phyloP scores from a whole-genome alignment of 2,329 filamentous ascomycete species.

The Fusarium coffeatum region DNA sequence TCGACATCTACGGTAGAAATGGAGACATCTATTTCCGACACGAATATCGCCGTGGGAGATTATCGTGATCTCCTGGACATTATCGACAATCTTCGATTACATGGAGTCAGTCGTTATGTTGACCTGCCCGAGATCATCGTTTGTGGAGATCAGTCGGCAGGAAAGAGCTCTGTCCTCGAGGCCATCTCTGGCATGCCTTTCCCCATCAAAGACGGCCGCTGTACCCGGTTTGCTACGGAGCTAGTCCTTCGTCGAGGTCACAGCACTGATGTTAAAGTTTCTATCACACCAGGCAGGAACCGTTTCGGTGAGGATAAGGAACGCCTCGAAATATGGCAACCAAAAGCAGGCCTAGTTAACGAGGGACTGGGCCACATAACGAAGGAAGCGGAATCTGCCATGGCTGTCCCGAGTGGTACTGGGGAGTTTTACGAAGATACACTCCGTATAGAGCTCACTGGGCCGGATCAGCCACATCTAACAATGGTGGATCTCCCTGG shows the following conservation, averaged over 20 bases:
- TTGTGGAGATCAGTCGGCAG: conserved; percentile 70
- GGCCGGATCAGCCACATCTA: conserved; percentile 63
- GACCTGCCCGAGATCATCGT: conserved; percentile 62
- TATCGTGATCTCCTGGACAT: conserved; percentile 45
- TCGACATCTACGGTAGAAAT: not conserved
- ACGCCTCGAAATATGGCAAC: not conserved
- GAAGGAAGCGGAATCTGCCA: conserved; percentile 56
- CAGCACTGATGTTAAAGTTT: conserved; percentile 49
- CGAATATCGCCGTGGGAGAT: not conserved
- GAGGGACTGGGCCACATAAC: conserved; percentile 48
- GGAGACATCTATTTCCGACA: not conserved
- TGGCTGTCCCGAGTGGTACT: conserved; percentile 58
- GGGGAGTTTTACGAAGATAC: conserved; percentile 60
- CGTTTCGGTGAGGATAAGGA: not conserved
- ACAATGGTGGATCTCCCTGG: conserved; percentile 72
- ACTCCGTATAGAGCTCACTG: conserved; percentile 62
- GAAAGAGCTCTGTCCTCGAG: conserved; percentile 74
- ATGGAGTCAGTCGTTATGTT: conserved; percentile 53
- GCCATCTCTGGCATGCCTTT: conserved; percentile 72
- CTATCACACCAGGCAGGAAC: conserved; percentile 42
- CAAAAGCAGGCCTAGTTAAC: conserved; percentile 40
- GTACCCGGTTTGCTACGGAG: conserved; percentile 72
- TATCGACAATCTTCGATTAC: conserved; percentile 52
- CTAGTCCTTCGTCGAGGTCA: conserved; percentile 61
- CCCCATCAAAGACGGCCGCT: conserved; percentile 67